Percentiles rank a stretch among this genome's conserved stretches.
Conservation (phyloP, 2,329 filamentous ascomycete species). For the Cadophora luteo-olivacea region DNA sequence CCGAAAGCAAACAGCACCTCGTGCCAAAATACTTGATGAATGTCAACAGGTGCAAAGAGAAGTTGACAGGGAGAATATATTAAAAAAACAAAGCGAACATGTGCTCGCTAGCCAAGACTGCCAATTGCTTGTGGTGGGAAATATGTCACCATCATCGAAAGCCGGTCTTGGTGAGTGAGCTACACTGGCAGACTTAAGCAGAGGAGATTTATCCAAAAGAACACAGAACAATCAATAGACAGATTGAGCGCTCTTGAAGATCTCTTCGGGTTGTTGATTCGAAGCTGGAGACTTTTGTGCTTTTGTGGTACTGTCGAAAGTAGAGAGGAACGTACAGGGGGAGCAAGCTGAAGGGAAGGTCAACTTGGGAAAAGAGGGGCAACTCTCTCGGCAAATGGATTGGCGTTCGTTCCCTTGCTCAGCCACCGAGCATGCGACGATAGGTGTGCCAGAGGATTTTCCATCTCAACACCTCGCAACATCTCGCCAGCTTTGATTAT, state of each 20-base stretch:
- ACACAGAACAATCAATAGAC: neutral
- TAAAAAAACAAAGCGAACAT: neutral
- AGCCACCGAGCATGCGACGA: constrained; percentile 24
- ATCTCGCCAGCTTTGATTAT: neutral
- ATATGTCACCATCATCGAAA: neutral
- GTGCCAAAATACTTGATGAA: too few species aligned
- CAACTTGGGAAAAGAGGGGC: neutral
- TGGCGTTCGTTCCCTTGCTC: constrained; percentile 10
- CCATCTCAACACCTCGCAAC: neutral
- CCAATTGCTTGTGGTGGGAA: constrained; percentile 5
- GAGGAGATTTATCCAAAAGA: neutral
- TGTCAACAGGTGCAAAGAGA: neutral
- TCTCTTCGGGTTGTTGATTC: neutral
- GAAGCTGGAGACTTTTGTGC: neutral
- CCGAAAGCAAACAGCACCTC: too few species aligned
- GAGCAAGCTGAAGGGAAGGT: neutral
- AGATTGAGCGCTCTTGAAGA: neutral
- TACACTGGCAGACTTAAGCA: neutral
- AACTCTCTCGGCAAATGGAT: neutral
- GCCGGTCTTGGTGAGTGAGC: neutral
- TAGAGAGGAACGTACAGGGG: neutral
- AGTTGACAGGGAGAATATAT: neutral
- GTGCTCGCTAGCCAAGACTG: neutral
- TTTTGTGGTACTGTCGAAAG: neutral
- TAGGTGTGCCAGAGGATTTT: constrained; percentile 6